Evolutionary conservation across 441 rosid genomes (phyloP).

Genomic region (Eugenia klotzschiana): DNA sequence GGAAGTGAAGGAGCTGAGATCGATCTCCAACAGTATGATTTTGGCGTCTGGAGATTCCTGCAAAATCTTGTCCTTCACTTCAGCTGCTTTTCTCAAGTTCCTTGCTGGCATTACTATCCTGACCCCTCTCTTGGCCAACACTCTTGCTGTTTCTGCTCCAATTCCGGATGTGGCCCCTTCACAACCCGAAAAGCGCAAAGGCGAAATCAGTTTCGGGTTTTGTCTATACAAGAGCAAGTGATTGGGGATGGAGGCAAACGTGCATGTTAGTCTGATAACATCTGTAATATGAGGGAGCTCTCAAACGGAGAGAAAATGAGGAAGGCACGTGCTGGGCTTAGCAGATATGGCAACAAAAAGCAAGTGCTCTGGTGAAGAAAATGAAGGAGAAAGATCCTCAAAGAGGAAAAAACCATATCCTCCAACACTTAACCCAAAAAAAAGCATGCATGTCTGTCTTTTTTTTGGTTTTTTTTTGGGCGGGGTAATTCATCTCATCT

Average conservation of each 20-base stretch:
- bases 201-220: neutral
- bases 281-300: neutral
- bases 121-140: constrained; percentile 66
- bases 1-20: constrained; percentile 74
- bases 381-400: neutral
- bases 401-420: neutral
- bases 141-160: constrained; percentile 80
- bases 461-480: neutral
- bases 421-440: neutral
- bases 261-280: neutral
- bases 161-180: constrained; percentile 90
- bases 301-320: neutral
- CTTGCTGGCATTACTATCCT: constrained; percentile 71
- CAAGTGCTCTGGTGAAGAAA: neutral
- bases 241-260: neutral
- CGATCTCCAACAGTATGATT: constrained; percentile 45
- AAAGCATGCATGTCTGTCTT: neutral
- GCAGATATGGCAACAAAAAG: neutral
- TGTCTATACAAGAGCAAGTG: neutral
- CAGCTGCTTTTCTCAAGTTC: constrained; percentile 53
- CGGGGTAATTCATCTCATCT: neutral
- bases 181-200: neutral
- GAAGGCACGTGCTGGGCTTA: neutral
- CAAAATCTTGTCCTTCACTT: constrained; percentile 37
- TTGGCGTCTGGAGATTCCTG: constrained; percentile 52